These are phyloP conservation scores for Alternaria infectoria DNA, from an alignment of 2,329 filamentous ascomycete species.

Conservation along the genomic window DNA sequence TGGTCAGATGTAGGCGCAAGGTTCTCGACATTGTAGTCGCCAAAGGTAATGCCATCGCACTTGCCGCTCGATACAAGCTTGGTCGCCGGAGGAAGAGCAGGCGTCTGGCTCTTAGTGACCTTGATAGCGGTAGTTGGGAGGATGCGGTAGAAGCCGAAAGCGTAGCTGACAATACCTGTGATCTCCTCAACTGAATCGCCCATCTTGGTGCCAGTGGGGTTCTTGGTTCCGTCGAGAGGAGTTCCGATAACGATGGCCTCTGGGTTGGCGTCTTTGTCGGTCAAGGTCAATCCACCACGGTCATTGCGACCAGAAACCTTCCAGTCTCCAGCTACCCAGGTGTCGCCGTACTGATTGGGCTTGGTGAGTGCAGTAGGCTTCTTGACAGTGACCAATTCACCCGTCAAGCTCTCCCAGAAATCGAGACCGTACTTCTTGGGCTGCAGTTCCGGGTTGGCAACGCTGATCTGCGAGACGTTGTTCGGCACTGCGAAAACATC, in stretches of 20 bases:
- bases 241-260: constrained; percentile 70
- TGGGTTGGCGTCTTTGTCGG: constrained; percentile 68
- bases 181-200: constrained; percentile 70
- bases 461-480: constrained; percentile 63
- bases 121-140: constrained; percentile 66
- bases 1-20: constrained; percentile 63
- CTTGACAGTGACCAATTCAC: constrained; percentile 70
- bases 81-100: constrained; percentile 58
- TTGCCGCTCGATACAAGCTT: constrained; percentile 61
- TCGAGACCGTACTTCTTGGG: constrained; percentile 70
- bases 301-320: constrained; percentile 66
- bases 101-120: constrained; percentile 54
- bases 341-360: constrained; percentile 70
- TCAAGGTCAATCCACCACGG: constrained; percentile 70
- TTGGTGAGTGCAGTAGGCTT: constrained; percentile 63
- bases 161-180: constrained; percentile 70
- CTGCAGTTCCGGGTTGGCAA: constrained; percentile 65
- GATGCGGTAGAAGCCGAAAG: constrained; percentile 73
- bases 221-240: constrained; percentile 69
- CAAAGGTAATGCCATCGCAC: constrained; percentile 68
- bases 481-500: constrained; percentile 71
- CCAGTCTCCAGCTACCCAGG: constrained; percentile 73
- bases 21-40: constrained; percentile 75
- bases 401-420: constrained; percentile 74
- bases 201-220: constrained; percentile 65